These are phyloP conservation scores for Tolypocladium paradoxum DNA, from an alignment of 2,329 filamentous ascomycete genomes.

Conservation along the genomic window DNA sequence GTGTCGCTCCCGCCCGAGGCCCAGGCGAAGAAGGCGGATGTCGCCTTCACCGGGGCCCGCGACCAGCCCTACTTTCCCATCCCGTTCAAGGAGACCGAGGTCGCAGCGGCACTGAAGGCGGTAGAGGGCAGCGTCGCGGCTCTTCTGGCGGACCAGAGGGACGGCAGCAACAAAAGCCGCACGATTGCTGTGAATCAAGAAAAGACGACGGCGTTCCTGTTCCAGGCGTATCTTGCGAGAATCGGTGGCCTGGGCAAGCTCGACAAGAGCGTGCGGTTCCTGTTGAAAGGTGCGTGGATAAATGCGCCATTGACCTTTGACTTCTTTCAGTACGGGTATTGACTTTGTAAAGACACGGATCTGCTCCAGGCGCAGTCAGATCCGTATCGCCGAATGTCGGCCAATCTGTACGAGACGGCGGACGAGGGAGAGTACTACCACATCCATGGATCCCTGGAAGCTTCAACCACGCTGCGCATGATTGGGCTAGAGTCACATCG, in stretches of 20 bases:
- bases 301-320: not conserved
- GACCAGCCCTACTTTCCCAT: constrained; percentile 34
- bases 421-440: constrained; percentile 60
- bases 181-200: constrained; percentile 22
- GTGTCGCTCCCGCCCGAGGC: constrained; percentile 18
- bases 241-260: constrained; percentile 27
- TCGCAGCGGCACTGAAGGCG: constrained; percentile 31
- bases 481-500: constrained; percentile 53
- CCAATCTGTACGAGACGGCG: constrained; percentile 60
- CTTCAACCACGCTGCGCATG: constrained; percentile 58
- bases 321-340: accelerated
- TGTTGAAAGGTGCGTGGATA: constrained; percentile 2
- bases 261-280: constrained; percentile 16
- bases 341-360: constrained; percentile 50
- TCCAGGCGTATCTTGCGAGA: constrained; percentile 22
- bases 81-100: constrained; percentile 36
- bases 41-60: constrained; percentile 22
- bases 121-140: constrained; percentile 26
- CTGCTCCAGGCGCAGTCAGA: constrained; percentile 59
- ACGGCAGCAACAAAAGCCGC: constrained; percentile 5
- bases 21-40: constrained; percentile 10
- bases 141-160: constrained; percentile 17
- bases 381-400: constrained; percentile 60
- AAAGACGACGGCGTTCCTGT: constrained; percentile 32
- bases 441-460: constrained; percentile 65